Conservation (phyloP, 1,284 basidiomycete genomes). For the Fistulinella staudtii region DNA sequence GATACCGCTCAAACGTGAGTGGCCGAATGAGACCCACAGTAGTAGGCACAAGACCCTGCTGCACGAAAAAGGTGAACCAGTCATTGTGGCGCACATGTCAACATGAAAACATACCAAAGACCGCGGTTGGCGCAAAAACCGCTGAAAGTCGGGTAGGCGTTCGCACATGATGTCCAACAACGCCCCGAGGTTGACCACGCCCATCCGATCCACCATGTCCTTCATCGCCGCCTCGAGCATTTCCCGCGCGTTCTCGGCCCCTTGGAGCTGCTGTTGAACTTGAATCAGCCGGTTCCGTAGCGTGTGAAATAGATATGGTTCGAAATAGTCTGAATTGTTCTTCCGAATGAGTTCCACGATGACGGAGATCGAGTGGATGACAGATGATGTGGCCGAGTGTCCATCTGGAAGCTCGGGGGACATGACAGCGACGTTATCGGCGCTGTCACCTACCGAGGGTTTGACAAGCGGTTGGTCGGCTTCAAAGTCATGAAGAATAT, state of each 20-base stretch:
- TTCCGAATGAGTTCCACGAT: constrained; percentile 96
- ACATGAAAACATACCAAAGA: constrained; percentile 55
- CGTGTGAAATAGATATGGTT: constrained; percentile 97
- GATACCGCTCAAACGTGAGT: constrained; percentile 91
- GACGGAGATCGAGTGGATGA: constrained; percentile 85
- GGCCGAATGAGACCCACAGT: constrained; percentile 71
- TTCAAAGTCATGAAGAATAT: constrained; percentile 72
- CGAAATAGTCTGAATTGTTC: constrained; percentile 99
- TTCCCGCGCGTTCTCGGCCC: constrained; percentile 60
- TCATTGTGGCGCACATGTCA: constrained; percentile 3
- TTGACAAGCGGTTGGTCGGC: constrained; percentile 20
- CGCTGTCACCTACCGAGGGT: constrained; percentile 8
- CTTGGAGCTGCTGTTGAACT: constrained; percentile 67
- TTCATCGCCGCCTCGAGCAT: constrained; percentile 78
- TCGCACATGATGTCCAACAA: constrained; percentile 79
- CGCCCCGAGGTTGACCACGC: constrained; percentile 90
- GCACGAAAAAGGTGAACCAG: constrained; percentile 6
- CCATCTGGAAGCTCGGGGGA: constrained; percentile 50
- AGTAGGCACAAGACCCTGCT: constrained; percentile 67
- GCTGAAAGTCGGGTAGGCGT: constrained; percentile 68
- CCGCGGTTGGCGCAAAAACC: constrained; percentile 68
- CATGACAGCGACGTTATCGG: constrained; percentile 10
- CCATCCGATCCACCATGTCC: constrained; percentile 87
- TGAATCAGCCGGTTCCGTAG: constrained; percentile 87
- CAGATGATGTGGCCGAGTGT: constrained; percentile 82